phyloP scores from a whole-genome alignment of 1,284 basidiomycete genomes.

The Microstroma glucosiphilum region DNA sequence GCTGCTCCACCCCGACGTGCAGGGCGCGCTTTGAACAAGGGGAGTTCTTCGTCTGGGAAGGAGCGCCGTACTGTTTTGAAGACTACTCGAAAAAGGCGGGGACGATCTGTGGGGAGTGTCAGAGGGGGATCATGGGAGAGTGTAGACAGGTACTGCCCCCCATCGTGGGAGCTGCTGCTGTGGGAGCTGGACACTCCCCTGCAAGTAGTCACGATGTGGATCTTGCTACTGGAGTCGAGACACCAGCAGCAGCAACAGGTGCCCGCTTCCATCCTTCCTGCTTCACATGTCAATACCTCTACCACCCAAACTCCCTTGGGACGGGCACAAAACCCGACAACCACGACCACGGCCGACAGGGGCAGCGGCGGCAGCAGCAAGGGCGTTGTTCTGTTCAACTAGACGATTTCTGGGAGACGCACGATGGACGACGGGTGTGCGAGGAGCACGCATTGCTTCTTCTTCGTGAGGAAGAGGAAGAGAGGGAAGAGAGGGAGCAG shows the following conservation, averaged over 20 bases:
- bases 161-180: background rate
- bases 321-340: too few species aligned
- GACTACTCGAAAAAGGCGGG: slow-evolving; percentile 34
- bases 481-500: too few species aligned
- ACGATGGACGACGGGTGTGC: too few species aligned
- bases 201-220: too few species aligned
- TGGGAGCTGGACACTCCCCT: too few species aligned
- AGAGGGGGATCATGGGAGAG: slow-evolving; percentile 33
- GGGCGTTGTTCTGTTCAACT: too few species aligned
- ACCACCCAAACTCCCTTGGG: too few species aligned
- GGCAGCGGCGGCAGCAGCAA: too few species aligned
- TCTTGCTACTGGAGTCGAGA: background rate
- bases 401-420: too few species aligned
- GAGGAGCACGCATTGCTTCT: too few species aligned
- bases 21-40: slow-evolving; percentile 29
- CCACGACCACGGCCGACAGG: too few species aligned
- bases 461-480: too few species aligned
- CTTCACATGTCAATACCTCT: slow-evolving; percentile 26
- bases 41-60: slow-evolving; percentile 36
- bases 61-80: slow-evolving; percentile 34
- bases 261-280: slow-evolving; percentile 34
- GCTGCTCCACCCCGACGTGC: slow-evolving; percentile 29
- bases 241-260: slow-evolving; percentile 23
- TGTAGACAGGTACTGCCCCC: slow-evolving; percentile 24
- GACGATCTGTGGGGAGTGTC: slow-evolving; percentile 33